phyloP scores from a whole-genome alignment of 1,284 basidiomycete genomes.

The Fomitopsis pinicola region DNA sequence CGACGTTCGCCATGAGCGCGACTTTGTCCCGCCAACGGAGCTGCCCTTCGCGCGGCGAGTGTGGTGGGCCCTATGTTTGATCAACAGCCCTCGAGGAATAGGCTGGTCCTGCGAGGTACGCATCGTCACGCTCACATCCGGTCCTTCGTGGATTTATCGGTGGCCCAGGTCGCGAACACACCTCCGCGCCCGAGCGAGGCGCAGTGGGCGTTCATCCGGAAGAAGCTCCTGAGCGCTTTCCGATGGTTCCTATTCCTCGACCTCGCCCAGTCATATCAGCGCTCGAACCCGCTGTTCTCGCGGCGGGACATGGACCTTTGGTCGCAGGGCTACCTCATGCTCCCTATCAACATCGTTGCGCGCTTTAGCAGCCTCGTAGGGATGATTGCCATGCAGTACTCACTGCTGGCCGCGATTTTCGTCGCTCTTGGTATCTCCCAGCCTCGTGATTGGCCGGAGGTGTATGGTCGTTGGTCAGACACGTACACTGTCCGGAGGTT shows the following conservation, averaged over 20 bases:
- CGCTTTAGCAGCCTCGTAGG: conserved; percentile 14
- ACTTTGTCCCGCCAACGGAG: not conserved
- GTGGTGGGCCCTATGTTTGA: conserved; percentile 4
- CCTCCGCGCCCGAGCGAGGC: conserved; percentile 5
- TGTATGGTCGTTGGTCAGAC: conserved; percentile 29
- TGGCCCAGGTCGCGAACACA: not conserved
- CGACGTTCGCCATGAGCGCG: conserved; percentile 5
- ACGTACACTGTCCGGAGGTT: conserved; percentile 24
- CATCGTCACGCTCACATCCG: not conserved
- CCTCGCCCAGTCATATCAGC: conserved; percentile 10
- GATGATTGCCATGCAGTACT: conserved; percentile 21
- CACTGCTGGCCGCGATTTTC: conserved; percentile 12
- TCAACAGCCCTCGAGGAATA: conserved; percentile 4
- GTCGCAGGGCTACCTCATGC: conserved; percentile 6
- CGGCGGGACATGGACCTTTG: not conserved
- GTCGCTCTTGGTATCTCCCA: conserved; percentile 22
- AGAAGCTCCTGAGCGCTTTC: conserved; percentile 1
- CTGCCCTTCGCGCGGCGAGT: conserved; percentile 1
- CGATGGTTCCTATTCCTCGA: conserved; percentile 10
- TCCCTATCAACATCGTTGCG: conserved; percentile 8
- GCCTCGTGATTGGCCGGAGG: conserved; percentile 30
- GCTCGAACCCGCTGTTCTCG: conserved; percentile 10
- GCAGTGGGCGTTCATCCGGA: not conserved
- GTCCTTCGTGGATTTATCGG: not conserved
- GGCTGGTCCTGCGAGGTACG: conserved; percentile 8